Percentiles rank a stretch among this genome's conserved stretches.
Evolutionary conservation across 495 filamentous ascomycete genomes (phyloP).

Genomic region (Penicillium tannophilum): DNA sequence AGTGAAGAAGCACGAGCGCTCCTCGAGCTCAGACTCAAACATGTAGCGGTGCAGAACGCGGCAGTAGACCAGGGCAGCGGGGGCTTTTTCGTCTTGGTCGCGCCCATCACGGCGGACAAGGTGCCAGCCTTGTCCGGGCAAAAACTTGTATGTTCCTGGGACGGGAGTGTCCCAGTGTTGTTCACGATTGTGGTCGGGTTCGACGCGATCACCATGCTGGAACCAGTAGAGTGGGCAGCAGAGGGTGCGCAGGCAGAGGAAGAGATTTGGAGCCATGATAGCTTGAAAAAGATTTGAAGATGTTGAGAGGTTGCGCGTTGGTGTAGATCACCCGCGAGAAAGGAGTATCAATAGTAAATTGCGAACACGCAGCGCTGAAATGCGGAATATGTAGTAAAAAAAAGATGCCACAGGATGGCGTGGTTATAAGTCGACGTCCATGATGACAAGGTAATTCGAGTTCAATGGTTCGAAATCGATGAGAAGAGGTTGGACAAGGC

Average conservation of each 20-base stretch:
- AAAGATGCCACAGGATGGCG: slow-evolving; percentile 17
- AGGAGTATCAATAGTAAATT: slow-evolving; percentile 22
- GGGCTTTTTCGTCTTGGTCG: slow-evolving; percentile 42
- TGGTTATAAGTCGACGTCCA: slow-evolving; percentile 43
- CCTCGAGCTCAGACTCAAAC: slow-evolving; percentile 46
- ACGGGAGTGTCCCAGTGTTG: slow-evolving; percentile 51
- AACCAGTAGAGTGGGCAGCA: slow-evolving; percentile 52
- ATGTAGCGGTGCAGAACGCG: slow-evolving; percentile 51
- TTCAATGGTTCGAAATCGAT: slow-evolving; percentile 24
- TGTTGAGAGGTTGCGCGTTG: slow-evolving; percentile 5
- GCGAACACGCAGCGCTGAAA: slow-evolving; percentile 29
- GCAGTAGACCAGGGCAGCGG: slow-evolving; percentile 46
- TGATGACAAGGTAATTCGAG: slow-evolving; percentile 27
- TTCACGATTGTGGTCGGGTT: slow-evolving; percentile 39
- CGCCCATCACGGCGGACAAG: slow-evolving; percentile 40
- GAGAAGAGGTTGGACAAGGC: slow-evolving; percentile 23
- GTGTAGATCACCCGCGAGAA: slow-evolving; percentile 1
- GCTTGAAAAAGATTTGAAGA: neutral
- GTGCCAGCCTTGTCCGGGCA: slow-evolving; percentile 48
- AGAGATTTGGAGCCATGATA: slow-evolving; percentile 50
- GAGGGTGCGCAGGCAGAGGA: slow-evolving; percentile 43
- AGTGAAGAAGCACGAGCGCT: slow-evolving; percentile 44
- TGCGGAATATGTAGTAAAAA: slow-evolving; percentile 11
- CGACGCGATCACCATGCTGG: slow-evolving; percentile 40
- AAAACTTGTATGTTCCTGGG: slow-evolving; percentile 49